Evolutionary conservation across 176 grass and related monocot genomes (phyloP), one percentile per base, ranked within the genome.

Genomic region (Triticum monococcum): DNA sequence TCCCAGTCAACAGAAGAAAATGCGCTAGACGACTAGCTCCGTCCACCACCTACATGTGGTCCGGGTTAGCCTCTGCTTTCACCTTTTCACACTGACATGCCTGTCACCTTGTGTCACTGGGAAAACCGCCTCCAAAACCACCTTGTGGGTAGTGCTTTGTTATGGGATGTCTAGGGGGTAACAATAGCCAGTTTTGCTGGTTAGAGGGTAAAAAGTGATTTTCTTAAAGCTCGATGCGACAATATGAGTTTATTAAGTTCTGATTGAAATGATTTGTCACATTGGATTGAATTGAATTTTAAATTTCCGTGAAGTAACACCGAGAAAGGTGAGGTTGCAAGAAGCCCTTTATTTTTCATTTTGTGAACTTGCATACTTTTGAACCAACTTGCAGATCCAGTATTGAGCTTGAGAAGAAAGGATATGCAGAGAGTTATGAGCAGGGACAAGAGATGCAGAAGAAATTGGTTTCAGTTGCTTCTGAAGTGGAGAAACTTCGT

Each of bases 401-500:
- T 84, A 93, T 91, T 83, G 94, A 95, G 52, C 79, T 89, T 89
- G 94, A 95, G 87, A 95, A 95, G 84, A 95, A 95, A 87, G 91
- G 94, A 77, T 95, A 95, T 83, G 84, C 87, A n/a, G 89, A 93
- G 73, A 95, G 80, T 87, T 95, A 93, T 85, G 91, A 91, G 78
- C 94, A 95, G 59, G 94, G 94, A 67, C 91, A 95, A 64, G 94
- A 91, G 28, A 93, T 95, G 91, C 91, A 95, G 81, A 95, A 93
- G 66, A 95, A 95, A 86, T 89, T 95, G 43, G 89, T 95, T 72
- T 93, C 94, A 80, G 91, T 95, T 85, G 94, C 94, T 81, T 90
- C 89, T 87, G 94, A 93, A 68, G 94, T 95, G 69, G 94, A 95
- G 89, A 93, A 95, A 78, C 81, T 93, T 45, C 84, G 94, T 75